These are phyloP conservation scores for Melanomma pulvis-pyrius DNA, from an alignment of 495 filamentous ascomycete genomes.

Conservation along the genomic window DNA sequence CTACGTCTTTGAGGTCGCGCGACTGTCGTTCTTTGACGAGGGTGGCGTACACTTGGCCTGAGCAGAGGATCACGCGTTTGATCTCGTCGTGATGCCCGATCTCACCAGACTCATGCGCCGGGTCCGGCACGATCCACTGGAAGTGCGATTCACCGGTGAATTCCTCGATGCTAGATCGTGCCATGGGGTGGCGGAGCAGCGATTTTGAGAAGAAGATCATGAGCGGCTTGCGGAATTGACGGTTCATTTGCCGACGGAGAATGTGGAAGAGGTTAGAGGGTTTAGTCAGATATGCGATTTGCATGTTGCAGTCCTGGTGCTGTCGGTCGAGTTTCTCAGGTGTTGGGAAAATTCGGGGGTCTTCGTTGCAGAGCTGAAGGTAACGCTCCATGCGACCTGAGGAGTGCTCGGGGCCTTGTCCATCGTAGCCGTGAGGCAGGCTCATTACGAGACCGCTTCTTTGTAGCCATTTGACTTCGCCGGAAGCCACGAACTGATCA, in stretches of 20 bases:
- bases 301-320: slow-evolving; percentile 99
- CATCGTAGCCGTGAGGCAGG: slow-evolving; percentile 96
- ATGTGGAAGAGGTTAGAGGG: slow-evolving; percentile 96
- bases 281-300: slow-evolving; percentile 90
- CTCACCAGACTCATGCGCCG: slow-evolving; percentile 69
- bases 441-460: slow-evolving; percentile 92
- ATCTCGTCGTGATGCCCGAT: slow-evolving; percentile 85
- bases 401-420: slow-evolving; percentile 97
- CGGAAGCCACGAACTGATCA: slow-evolving; percentile 97
- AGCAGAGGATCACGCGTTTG: slow-evolving; percentile 90
- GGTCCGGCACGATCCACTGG: slow-evolving; percentile 91
- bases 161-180: slow-evolving; percentile 83
- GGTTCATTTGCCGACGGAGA: slow-evolving; percentile 93
- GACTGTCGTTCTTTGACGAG: slow-evolving; percentile 87
- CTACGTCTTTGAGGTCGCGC: slow-evolving; percentile 81
- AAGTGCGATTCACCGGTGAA: slow-evolving; percentile 91
- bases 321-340: slow-evolving; percentile 90
- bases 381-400: slow-evolving; percentile 97
- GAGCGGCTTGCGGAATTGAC: slow-evolving; percentile 97
- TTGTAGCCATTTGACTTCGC: slow-evolving; percentile 98
- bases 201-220: slow-evolving; percentile 98
- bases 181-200: slow-evolving; percentile 87
- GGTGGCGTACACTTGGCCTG: slow-evolving; percentile 90
- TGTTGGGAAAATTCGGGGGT: slow-evolving; percentile 87
- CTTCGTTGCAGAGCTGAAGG: slow-evolving; percentile 96